Base-by-base conservation (phyloP, 306 rosid genomes). In the Albizia julibrissin region DNA sequence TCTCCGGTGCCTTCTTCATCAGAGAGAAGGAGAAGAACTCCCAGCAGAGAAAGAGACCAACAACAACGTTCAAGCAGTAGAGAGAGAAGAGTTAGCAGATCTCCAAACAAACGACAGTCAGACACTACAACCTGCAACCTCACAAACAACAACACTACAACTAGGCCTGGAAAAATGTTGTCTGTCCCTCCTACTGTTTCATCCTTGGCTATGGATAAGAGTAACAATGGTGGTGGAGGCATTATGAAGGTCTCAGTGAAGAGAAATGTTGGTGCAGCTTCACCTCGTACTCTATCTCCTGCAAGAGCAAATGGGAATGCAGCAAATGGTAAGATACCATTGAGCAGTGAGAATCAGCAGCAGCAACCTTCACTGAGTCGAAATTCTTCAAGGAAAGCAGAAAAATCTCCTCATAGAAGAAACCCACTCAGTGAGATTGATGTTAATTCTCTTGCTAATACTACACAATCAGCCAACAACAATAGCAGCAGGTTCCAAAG, bases 351-450 rank as follows among this genome's bases (percentile, higher is more conserved):
- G 31, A 75, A 84, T 46, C 74, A 83, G 81, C 91, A 83, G 82
- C 88, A 86, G 78, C 91, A 88, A 79, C 88, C 94, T 2, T 91
- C 98, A 0, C 90, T 96, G 43, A 90, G 98, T 85, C 91, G 97
- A 2, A 93, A 85, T 89, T 85, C 96, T 66, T 86, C 92, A 22
- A 92, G 94, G 81, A 96, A 92, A 85, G 87, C 98, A 19, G 99
- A 93, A 80, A 90, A 86, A 1, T 96, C 99, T 42, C 99, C 99
- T 72, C 86, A 75, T 46, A 87, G 97, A 87, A 93, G 99, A 83
- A 92, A 93, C 71, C 98, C 99, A 7, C 78, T 92, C n/a, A 81
- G 88, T 79, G 99, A 96, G 78, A 85, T 93, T 72, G 98, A 96
- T 79, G 80, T 91, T 10, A 92, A 95, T 71, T 59, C 91, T 69